A percentile compares a stretch with the other conserved stretches of the same genome.
Conservation (phyloP, 2,329 filamentous ascomycete genomes). For the Fusarium citri region DNA sequence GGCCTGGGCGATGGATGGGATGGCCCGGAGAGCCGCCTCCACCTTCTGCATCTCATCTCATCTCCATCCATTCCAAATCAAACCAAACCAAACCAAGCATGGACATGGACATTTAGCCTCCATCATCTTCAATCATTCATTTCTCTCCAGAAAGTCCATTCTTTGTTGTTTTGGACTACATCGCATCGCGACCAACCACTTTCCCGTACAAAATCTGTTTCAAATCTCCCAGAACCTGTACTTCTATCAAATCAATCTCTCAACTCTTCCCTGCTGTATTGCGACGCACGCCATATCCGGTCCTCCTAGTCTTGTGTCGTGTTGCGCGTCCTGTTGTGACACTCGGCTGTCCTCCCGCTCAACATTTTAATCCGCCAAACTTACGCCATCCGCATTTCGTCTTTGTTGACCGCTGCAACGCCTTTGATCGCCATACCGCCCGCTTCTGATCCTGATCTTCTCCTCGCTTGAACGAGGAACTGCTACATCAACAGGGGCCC, state of each 20-base stretch:
- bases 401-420: conserved; percentile 7
- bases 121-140: conserved; percentile 29
- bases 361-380: conserved; percentile 12
- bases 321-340: conserved; percentile 31
- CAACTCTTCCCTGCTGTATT: neutral
- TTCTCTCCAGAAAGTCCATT: neutral
- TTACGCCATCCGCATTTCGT: conserved; percentile 4
- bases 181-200: neutral
- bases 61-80: conserved; percentile 8
- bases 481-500: conserved; percentile 35
- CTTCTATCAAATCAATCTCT: neutral
- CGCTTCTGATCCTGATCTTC: neutral
- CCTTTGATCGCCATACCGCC: conserved; percentile 1
- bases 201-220: neutral
- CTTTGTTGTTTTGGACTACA: conserved; percentile 14
- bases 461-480: conserved; percentile 7
- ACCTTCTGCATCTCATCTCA: conserved; percentile 17
- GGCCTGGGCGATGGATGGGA: neutral
- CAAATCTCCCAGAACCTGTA: neutral
- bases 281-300: neutral
- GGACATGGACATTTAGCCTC: conserved; percentile 9
- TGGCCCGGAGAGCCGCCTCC: conserved; percentile 16
- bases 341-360: conserved; percentile 12
- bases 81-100: neutral
- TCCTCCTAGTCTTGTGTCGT: conserved; percentile 7